Conservation (phyloP, 306 rosid genomes). For the Arachis stenosperma region DNA sequence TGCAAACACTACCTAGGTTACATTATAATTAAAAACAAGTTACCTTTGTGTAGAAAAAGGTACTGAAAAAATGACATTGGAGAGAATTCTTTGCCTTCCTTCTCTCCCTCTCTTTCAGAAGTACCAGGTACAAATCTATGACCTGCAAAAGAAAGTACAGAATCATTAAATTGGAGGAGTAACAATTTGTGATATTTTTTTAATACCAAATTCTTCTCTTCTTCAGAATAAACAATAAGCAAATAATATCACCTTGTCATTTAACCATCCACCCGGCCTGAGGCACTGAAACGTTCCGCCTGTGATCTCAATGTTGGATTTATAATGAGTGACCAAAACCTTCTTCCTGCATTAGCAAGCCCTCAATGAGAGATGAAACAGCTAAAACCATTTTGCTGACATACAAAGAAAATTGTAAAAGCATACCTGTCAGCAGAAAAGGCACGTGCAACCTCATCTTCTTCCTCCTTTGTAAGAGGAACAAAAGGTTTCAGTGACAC, state of each 20-base stretch:
- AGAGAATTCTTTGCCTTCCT: slow-evolving; percentile 69
- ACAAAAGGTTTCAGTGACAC: slow-evolving; percentile 61
- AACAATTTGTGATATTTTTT: slow-evolving; percentile 7
- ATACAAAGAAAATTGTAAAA: slow-evolving; percentile 34
- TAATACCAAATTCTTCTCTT: slow-evolving; percentile 3
- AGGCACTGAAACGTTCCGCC: slow-evolving; percentile 73
- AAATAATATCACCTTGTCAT: slow-evolving; percentile 74
- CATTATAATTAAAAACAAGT: slow-evolving; percentile 21
- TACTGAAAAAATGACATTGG: slow-evolving; percentile 87
- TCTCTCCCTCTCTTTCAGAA: slow-evolving; percentile 94
- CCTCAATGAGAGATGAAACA: slow-evolving; percentile 35
- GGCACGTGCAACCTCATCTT: slow-evolving; percentile 55
- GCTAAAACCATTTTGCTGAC: slow-evolving; percentile 23
- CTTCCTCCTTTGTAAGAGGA: slow-evolving; percentile 71
- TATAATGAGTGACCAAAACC: slow-evolving; percentile 74
- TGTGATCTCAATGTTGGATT: slow-evolving; percentile 72
- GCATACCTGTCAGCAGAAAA: slow-evolving; percentile 63
- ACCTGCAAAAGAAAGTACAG: slow-evolving; percentile 59
- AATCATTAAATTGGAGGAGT: slow-evolving; percentile 20
- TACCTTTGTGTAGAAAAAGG: slow-evolving; percentile 93
- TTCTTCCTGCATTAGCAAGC: slow-evolving; percentile 57
- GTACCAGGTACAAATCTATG: slow-evolving; percentile 85
- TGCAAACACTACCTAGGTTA: slow-evolving; percentile 11
- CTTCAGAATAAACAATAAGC: slow-evolving; percentile 15
- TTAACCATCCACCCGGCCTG: slow-evolving; percentile 76